These are phyloP conservation scores for Globisporangium okanoganense DNA, from an alignment of 352 stramenopile genomes.

Conservation along the genomic window DNA sequence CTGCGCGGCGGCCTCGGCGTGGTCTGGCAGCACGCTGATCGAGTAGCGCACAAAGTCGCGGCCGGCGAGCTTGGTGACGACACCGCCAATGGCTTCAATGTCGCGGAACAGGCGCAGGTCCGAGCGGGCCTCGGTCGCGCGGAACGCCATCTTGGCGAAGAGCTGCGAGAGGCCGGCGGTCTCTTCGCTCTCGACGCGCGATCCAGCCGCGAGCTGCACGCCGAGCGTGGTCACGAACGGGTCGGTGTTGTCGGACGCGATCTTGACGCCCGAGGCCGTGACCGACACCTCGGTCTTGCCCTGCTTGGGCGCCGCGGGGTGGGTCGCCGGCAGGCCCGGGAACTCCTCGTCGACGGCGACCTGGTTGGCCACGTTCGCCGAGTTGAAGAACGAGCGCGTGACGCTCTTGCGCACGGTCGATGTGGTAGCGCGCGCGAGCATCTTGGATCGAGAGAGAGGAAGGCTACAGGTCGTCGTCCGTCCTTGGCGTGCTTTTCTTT, in stretches of 20 bases:
- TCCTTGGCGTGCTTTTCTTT: constrained; percentile 18
- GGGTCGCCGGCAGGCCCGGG: constrained; percentile 36
- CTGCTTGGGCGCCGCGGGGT: constrained; percentile 31
- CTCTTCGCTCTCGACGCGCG: constrained; percentile 63
- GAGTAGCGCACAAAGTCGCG: constrained; percentile 79
- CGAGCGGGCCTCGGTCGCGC: constrained; percentile 61
- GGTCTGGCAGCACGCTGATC: constrained; percentile 69
- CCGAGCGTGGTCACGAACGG: constrained; percentile 53
- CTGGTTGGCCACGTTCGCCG: constrained; percentile 52
- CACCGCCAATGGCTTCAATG: constrained; percentile 76
- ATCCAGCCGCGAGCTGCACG: constrained; percentile 57
- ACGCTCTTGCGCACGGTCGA: constrained; percentile 25
- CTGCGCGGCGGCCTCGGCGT: constrained; percentile 56
- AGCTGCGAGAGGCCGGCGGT: constrained; percentile 75
- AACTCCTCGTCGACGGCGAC: constrained; percentile 65
- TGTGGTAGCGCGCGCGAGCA: constrained; percentile 31
- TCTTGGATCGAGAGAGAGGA: constrained; percentile 5
- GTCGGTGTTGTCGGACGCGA: constrained; percentile 53
- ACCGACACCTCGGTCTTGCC: constrained; percentile 32
- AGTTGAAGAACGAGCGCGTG: constrained; percentile 59
- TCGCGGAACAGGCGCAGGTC: constrained; percentile 81
- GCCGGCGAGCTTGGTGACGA: constrained; percentile 49
- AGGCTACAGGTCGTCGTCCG: background rate
- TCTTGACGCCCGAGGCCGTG: constrained; percentile 45
- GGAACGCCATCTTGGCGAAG: constrained; percentile 84